Percentiles rank a stretch among this genome's conserved stretches.
phyloP scores from a whole-genome alignment of 2,329 filamentous ascomycete species.

The Epichloe uncinata region DNA sequence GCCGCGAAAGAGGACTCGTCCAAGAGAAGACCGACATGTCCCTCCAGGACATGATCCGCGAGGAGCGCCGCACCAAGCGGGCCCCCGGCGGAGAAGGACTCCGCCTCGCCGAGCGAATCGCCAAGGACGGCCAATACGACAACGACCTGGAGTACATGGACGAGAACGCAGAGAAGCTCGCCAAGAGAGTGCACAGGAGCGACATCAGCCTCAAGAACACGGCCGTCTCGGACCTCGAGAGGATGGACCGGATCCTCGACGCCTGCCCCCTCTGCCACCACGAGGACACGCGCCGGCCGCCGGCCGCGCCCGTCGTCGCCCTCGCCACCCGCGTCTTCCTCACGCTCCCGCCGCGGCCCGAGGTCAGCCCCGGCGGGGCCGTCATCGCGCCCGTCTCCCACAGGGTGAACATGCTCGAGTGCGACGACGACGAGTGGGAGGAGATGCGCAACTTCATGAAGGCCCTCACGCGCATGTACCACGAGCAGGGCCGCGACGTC shows the following conservation, averaged over 20 bases:
- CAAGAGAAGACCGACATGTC: conserved; percentile 91
- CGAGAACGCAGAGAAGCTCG: conserved; percentile 85
- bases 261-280: conserved; percentile 79
- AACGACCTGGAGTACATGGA: conserved; percentile 95
- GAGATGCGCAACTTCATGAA: conserved; percentile 99
- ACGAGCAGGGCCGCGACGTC: conserved; percentile 81
- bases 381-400: conserved; percentile 85
- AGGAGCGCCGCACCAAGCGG: conserved; percentile 75
- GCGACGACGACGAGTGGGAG: conserved; percentile 98
- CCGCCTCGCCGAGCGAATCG: conserved; percentile 80
- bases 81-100: conserved; percentile 67
- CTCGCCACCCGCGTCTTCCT: conserved; percentile 77
- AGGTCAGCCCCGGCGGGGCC: conserved; percentile 73
- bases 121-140: conserved; percentile 83
- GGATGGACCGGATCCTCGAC: conserved; percentile 75
- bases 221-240: conserved; percentile 80
- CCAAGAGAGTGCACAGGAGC: conserved; percentile 74
- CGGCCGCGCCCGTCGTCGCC: conserved; percentile 73
- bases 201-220: conserved; percentile 78
- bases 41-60: conserved; percentile 92
- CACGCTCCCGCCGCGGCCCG: conserved; percentile 79
- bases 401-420: conserved; percentile 82
- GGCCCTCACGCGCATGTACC: conserved; percentile 82
- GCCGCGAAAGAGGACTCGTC: conserved; percentile 70
- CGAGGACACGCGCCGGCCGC: conserved; percentile 62